Conservation (phyloP, 208 protist species). For the Plasmodiophora brassicae region DNA sequence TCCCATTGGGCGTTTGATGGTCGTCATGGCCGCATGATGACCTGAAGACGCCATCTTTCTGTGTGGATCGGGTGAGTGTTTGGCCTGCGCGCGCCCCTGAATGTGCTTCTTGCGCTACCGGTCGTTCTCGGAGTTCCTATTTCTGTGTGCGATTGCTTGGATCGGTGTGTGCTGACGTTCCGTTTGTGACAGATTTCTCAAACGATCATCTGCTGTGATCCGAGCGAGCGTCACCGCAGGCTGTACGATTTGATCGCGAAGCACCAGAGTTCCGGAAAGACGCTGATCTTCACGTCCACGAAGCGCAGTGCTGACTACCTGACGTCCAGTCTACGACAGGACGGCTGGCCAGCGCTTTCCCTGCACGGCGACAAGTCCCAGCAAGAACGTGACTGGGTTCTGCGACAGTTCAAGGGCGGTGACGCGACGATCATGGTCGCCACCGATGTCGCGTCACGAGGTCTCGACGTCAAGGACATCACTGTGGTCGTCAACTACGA, state of each 20-base stretch:
- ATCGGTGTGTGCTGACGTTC: background rate
- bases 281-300: conserved; percentile 74
- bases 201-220: background rate
- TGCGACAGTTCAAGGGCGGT: conserved; percentile 47
- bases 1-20: background rate
- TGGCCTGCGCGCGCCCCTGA: background rate
- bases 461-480: conserved; percentile 69
- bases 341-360: conserved; percentile 43
- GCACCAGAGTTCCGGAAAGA: conserved; percentile 38
- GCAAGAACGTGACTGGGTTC: conserved; percentile 53
- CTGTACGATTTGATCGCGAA: background rate
- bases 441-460: conserved; percentile 61
- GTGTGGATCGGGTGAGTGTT: background rate
- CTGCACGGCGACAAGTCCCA: conserved; percentile 66
- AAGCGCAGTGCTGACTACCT: conserved; percentile 93
- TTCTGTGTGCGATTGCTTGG: background rate
- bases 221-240: background rate
- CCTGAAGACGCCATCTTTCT: background rate
- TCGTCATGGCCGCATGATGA: background rate
- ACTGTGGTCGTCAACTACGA: conserved; percentile 75
- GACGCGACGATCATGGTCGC: conserved; percentile 57
- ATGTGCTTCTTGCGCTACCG: too few relatives aligned
- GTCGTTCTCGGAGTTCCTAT: too few relatives aligned
- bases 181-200: conserved; percentile 27
- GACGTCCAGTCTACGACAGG: conserved; percentile 52